These are phyloP conservation scores for Mentha longifolia DNA, from an alignment of 257 asterid species.

Conservation along the genomic window DNA sequence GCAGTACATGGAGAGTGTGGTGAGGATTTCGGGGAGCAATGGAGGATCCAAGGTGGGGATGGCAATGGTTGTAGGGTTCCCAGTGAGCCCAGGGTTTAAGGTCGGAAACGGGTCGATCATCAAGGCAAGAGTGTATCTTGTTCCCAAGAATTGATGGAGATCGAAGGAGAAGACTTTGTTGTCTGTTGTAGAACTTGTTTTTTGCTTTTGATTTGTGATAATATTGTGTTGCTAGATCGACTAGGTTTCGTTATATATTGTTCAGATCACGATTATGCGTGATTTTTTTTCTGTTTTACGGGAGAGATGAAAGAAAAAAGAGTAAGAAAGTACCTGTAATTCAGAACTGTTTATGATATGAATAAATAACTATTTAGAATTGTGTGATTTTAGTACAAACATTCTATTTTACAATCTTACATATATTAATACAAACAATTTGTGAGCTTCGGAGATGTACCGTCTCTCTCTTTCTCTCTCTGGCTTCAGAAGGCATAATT, in stretches of 20 bases:
- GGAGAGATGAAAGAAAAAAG: not conserved
- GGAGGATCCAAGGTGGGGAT: constrained; percentile 56
- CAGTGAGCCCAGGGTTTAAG: constrained; percentile 95
- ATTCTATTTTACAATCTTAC: constrained; percentile 32
- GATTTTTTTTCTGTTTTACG: not conserved
- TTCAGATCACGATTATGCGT: not conserved
- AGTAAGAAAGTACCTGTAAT: not conserved
- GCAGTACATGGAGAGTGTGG: constrained; percentile 91
- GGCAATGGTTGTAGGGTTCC: constrained; percentile 79
- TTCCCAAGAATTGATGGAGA: constrained; percentile 58
- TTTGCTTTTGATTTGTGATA: constrained; percentile 23
- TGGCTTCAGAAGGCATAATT: constrained; percentile 28
- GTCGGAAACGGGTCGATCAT: constrained; percentile 73
- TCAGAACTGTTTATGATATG: constrained; percentile 6
- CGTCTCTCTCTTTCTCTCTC: not conserved
- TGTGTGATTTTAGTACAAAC: constrained; percentile 24
- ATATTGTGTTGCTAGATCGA: constrained; percentile 15
- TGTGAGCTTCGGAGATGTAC: not conserved
- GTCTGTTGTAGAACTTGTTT: constrained; percentile 23
- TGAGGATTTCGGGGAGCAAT: constrained; percentile 46
- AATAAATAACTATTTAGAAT: not conserved
- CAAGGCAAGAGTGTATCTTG: constrained; percentile 83
- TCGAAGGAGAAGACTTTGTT: not conserved
- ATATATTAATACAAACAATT: constrained; percentile 28
- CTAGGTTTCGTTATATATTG: not conserved